These are phyloP conservation scores for Alternaria sp. DNA, from an alignment of 2,329 filamentous ascomycete genomes.

Conservation along the genomic window DNA sequence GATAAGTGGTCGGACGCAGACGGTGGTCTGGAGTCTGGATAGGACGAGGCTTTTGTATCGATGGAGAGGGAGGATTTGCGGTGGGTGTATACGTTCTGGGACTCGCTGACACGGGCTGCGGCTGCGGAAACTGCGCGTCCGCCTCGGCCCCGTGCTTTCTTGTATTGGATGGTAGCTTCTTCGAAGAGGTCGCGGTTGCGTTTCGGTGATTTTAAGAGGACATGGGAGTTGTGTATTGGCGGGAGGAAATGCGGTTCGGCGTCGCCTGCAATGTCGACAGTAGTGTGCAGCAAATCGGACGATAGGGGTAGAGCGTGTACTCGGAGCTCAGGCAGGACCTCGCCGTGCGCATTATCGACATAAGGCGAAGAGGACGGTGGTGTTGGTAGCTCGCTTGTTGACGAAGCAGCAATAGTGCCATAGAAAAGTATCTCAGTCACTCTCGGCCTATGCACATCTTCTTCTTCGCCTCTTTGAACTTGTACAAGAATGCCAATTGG, in stretches of 20 bases:
- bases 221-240: slow-evolving; percentile 32
- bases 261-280: slow-evolving; percentile 3
- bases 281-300: slow-evolving; percentile 49
- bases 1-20: slow-evolving; percentile 36
- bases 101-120: slow-evolving; percentile 45
- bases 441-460: slow-evolving; percentile 14
- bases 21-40: slow-evolving; percentile 35
- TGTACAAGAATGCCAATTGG: slow-evolving; percentile 52
- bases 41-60: slow-evolving; percentile 32
- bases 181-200: slow-evolving; percentile 59
- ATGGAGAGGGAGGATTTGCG: slow-evolving; percentile 44
- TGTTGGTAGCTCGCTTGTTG: slow-evolving; percentile 36
- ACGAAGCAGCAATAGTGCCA: slow-evolving; percentile 42
- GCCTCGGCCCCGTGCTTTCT: slow-evolving; percentile 54
- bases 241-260: slow-evolving; percentile 48
- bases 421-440: slow-evolving; percentile 59
- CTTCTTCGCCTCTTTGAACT: slow-evolving; percentile 24
- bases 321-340: slow-evolving; percentile 38
- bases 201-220: slow-evolving; percentile 46
- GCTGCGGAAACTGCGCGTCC: slow-evolving; percentile 56
- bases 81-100: slow-evolving; percentile 39
- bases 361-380: slow-evolving; percentile 46
- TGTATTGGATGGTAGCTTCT: slow-evolving; percentile 55
- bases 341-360: slow-evolving; percentile 11
- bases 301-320: slow-evolving; percentile 56